Evolutionary conservation across 2,329 filamentous ascomycete genomes (phyloP), one percentile per base, ranked within the genome.

Genomic region (Aspergillus texensis): DNA sequence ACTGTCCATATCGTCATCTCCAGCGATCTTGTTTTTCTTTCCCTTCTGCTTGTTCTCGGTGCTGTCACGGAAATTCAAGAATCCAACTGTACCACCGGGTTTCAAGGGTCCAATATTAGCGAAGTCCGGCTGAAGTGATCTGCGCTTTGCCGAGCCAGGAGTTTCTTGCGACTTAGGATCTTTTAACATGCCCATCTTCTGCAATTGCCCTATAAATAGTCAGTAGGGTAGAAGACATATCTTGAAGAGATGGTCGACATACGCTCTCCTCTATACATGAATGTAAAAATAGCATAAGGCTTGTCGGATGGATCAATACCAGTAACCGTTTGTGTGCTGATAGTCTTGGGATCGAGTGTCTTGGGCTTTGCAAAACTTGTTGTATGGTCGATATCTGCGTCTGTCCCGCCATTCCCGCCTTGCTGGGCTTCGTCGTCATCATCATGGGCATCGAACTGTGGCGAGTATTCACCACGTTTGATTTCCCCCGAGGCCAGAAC

Each of bases 261-360:
- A 96, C 94, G 91, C 76, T 97, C 92, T 77, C 95, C 95, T 65
- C 95, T 88, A 77, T 99, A 99, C 80, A 98, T 93, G 78, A 99
- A 99, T 32, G 96, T 98, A 78, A 99, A 99, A 10, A 92, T 90
- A 4, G 95, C 95, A 80, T 97, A 99, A 4, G 96, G 95, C 79
- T 94, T 95, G 67, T 98, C 94, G 24, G 94, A 93, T 0, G 93
- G 92, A 77, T 99, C 95, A 66, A 98, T 96, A 21, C 94, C 95
- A 10, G 95, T 98, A n/a, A 99, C 95, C 0, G 95, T 99, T 80
- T 99, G 95, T 3, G 95, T 99, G 75, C 94, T 98, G 75, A 99
- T 99, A 2, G 93, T 93, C 81, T 97, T 97, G 0, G 94, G 94
- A 80, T 98, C 96, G 59, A 97, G 84, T 1, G 93, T 91, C 84